Percentiles rank a stretch among this genome's conserved stretches.
These are phyloP conservation scores for Lipomyces starkeyi DNA, from an alignment of 805 yeast species.

Conservation along the genomic window DNA sequence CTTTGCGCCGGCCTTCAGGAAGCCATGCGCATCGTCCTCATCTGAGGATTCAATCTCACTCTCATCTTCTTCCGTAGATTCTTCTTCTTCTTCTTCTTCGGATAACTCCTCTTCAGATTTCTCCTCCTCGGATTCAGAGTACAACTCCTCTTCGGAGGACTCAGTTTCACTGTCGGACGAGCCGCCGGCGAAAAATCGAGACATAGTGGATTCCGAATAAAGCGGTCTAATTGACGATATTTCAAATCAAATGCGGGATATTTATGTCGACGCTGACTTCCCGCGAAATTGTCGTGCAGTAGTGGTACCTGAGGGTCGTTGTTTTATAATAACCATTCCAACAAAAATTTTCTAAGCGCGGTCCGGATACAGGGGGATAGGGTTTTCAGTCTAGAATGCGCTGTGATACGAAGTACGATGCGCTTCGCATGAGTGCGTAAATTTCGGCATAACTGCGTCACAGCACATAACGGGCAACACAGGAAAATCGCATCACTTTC, in stretches of 20 bases:
- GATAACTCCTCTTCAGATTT: conserved; percentile 46
- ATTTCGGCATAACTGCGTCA: too few relatives aligned
- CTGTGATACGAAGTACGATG: too few relatives aligned
- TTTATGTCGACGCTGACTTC: background rate
- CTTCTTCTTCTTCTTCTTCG: conserved; percentile 53
- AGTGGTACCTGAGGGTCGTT: background rate
- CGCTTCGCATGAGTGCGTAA: too few relatives aligned
- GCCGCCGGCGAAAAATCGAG: conserved; percentile 83
- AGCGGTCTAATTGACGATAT: background rate
- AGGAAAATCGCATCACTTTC: too few relatives aligned
- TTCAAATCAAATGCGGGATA: background rate
- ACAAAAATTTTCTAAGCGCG: conserved; percentile 5
- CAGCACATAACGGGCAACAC: too few relatives aligned
- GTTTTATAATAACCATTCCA: background rate
- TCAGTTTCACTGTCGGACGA: conserved; percentile 61
- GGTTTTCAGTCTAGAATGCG: background rate
- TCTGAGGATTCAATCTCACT: conserved; percentile 47
- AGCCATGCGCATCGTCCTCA: conserved; percentile 42
- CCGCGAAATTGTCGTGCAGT: background rate
- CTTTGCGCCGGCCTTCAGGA: conserved; percentile 46
- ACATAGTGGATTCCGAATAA: conserved; percentile 56
- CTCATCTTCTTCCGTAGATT: conserved; percentile 50
- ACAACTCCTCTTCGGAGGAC: conserved; percentile 66
- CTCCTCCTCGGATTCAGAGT: conserved; percentile 47
- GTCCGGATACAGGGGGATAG: background rate